phyloP scores from a whole-genome alignment of 1,284 basidiomycete genomes.

The Pseudozyma thailandica region DNA sequence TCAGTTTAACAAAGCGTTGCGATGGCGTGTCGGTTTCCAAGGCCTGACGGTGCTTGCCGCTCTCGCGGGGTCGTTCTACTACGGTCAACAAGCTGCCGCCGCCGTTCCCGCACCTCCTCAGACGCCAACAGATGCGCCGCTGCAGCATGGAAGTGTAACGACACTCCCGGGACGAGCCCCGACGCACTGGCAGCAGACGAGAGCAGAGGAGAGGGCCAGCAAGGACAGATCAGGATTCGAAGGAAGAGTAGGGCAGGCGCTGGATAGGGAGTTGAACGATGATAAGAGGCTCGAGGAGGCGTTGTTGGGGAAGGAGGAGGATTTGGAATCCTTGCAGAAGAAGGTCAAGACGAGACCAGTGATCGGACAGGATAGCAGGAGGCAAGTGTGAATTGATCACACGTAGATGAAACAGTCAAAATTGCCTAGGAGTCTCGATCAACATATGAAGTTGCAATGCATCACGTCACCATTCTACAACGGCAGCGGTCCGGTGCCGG shows the following conservation, averaged over 20 bases:
- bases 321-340: constrained; percentile 22
- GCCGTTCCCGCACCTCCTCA: constrained; percentile 29
- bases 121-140: constrained; percentile 13
- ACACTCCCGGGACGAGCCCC: constrained; percentile 38
- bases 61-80: constrained; percentile 58
- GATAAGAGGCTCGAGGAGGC: constrained; percentile 45
- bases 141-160: constrained; percentile 28
- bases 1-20: constrained; percentile 62
- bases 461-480: constrained; percentile 5
- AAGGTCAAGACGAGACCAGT: constrained; percentile 22
- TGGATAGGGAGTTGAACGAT: constrained; percentile 37
- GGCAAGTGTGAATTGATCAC: constrained; percentile 42
- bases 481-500: too few species aligned
- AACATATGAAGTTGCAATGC: neutral
- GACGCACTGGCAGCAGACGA: constrained; percentile 41
- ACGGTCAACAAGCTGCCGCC: constrained; percentile 41
- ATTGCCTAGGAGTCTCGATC: neutral
- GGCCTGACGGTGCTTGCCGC: constrained; percentile 64
- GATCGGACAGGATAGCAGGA: constrained; percentile 34
- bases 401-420: too few species aligned
- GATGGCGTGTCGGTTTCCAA: constrained; percentile 66
- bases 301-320: constrained; percentile 46
- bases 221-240: constrained; percentile 31
- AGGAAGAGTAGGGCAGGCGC: constrained; percentile 23
- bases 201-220: constrained; percentile 35